Percentiles rank a stretch among this genome's conserved stretches.
Conservation (phyloP, 2,329 filamentous ascomycete species). For the Penicillium oxalicum region DNA sequence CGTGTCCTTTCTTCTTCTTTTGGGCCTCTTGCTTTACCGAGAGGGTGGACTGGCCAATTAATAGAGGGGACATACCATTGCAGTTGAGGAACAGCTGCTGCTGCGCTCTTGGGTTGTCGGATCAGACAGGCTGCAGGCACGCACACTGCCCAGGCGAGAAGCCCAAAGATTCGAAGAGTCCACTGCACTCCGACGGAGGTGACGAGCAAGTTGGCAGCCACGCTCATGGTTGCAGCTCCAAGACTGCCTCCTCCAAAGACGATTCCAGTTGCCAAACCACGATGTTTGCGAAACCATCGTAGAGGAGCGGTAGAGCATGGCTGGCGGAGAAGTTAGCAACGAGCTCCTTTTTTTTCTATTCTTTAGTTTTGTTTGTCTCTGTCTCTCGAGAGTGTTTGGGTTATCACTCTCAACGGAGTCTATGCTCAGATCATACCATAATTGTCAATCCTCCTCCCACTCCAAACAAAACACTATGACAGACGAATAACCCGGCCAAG, state of each 20-base stretch:
- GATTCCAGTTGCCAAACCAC: constrained; percentile 3
- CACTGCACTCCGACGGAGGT: constrained; percentile 3
- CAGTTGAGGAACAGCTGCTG: constrained; percentile 2
- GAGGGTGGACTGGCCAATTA: no score
- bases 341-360: no score
- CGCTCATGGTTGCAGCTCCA: constrained; percentile 7
- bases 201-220: constrained; percentile 6
- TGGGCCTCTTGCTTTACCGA: no score
- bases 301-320: constrained; percentile 7
- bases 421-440: constrained; percentile 2
- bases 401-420: neutral
- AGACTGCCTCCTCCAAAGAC: constrained; percentile 11
- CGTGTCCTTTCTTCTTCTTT: neutral
- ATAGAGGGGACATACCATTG: constrained; percentile 4
- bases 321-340: neutral
- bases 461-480: constrained; percentile 8
- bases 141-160: constrained; percentile 6
- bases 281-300: constrained; percentile 7
- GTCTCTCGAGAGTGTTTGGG: no score
- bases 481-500: constrained; percentile 7
- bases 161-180: constrained; percentile 8
- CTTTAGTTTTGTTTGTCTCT: neutral
- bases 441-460: constrained; percentile 9
- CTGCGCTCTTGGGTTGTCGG: constrained; percentile 3
- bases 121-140: constrained; percentile 5